phyloP scores from a whole-genome alignment of 176 grass and related monocot species.

The Carex scoparia region DNA sequence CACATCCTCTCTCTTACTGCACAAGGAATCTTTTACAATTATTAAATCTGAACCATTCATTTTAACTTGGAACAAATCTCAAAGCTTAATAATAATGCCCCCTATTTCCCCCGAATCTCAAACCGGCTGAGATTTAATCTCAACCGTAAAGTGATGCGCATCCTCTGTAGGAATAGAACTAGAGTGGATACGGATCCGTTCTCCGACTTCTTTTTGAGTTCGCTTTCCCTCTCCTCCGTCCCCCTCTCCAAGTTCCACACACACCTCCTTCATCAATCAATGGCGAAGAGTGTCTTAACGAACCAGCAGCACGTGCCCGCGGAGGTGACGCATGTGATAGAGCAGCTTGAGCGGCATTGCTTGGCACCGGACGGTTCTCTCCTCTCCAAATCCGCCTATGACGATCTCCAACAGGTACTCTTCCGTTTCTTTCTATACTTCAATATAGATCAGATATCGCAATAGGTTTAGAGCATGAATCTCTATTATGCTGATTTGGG shows the following conservation, averaged over 20 bases:
- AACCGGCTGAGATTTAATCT: no score
- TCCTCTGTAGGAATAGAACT: no score
- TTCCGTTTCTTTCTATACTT: background rate
- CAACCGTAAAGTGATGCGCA: no score
- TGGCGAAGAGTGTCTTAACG: constrained; percentile 55
- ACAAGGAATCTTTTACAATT: no score
- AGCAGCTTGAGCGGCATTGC: constrained; percentile 84
- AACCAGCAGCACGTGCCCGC: constrained; percentile 56
- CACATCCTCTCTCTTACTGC: no score
- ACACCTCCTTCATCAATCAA: constrained; percentile 6
- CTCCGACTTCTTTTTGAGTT: background rate
- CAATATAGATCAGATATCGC: background rate
- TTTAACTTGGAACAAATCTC: no score
- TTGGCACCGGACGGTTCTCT: constrained; percentile 87
- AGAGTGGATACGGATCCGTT: background rate
- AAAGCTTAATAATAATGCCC: no score
- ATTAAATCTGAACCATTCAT: no score
- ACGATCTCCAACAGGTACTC: constrained; percentile 71
- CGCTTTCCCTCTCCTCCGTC: background rate
- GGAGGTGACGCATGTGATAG: constrained; percentile 71
- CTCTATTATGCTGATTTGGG: background rate
- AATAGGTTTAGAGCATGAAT: background rate
- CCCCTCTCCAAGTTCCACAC: background rate
- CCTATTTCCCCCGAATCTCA: no score
- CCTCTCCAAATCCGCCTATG: constrained; percentile 64